phyloP scores from a whole-genome alignment of 2,329 filamentous ascomycete species.

The Aspergillus sp. region DNA sequence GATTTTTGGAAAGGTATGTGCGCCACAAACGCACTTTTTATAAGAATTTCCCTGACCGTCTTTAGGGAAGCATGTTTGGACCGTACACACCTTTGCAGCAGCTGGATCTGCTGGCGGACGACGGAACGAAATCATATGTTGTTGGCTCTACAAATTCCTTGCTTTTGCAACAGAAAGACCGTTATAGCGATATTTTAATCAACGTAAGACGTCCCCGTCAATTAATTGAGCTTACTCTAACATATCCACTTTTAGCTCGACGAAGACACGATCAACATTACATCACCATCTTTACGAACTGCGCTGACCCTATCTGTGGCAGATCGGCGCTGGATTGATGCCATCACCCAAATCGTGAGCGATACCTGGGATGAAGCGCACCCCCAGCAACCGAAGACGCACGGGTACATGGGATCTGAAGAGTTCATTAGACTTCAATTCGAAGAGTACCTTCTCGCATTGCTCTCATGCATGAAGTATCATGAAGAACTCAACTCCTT shows the following conservation, averaged over 20 bases:
- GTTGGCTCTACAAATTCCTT: conserved; percentile 96
- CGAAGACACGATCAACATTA: conserved; percentile 80
- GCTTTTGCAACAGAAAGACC: conserved; percentile 87
- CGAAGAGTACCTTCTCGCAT: conserved; percentile 88
- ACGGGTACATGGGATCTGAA: conserved; percentile 93
- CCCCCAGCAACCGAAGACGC: conserved; percentile 83
- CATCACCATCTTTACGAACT: conserved; percentile 71
- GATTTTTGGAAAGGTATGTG: conserved; percentile 79
- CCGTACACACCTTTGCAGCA: conserved; percentile 96
- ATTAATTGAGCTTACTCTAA: not conserved
- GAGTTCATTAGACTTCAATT: conserved; percentile 97
- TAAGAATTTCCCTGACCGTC: conserved; percentile 36
- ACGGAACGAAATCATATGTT: conserved; percentile 94
- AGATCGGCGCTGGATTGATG: conserved; percentile 95
- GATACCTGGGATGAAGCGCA: conserved; percentile 96
- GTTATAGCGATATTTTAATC: conserved; percentile 93
- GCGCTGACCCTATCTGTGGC: conserved; percentile 79
- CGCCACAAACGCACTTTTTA: conserved; percentile 44
- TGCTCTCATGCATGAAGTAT: conserved; percentile 88
- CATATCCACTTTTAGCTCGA: conserved; percentile 60
- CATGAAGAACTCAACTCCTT: conserved; percentile 63
- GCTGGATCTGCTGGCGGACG: conserved; percentile 88
- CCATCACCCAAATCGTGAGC: conserved; percentile 86
- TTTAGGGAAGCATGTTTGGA: conserved; percentile 86
- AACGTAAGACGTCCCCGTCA: conserved; percentile 53